These are phyloP conservation scores for Amylocystis lapponica DNA, from an alignment of 768 basidiomycete genomes.

Conservation along the genomic window DNA sequence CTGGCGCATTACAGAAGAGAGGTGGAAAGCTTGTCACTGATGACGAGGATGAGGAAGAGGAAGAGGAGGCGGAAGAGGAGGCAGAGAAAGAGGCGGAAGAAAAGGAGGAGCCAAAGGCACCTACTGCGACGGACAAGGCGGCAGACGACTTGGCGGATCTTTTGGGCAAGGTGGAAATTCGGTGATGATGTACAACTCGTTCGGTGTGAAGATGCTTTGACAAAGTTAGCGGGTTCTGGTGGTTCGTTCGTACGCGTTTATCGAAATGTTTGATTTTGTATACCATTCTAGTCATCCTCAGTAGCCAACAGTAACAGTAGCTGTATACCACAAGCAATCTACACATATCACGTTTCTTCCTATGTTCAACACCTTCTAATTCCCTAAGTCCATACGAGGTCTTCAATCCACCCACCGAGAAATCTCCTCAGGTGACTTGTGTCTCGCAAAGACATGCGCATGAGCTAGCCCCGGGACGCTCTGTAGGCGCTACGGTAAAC, in stretches of 20 bases:
- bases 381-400: not conserved
- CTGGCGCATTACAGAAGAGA: slow-evolving; percentile 50
- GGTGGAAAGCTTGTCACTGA: slow-evolving; percentile 61
- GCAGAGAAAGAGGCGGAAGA: slow-evolving; percentile 47
- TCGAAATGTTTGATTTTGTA: no score
- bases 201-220: no score
- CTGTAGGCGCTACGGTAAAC: slow-evolving; percentile 66
- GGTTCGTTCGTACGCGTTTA: no score
- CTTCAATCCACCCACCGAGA: slow-evolving; percentile 1
- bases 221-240: no score
- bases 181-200: slow-evolving; percentile 8
- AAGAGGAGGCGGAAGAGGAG: slow-evolving; percentile 53
- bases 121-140: slow-evolving; percentile 18
- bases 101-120: slow-evolving; percentile 29
- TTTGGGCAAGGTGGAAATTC: slow-evolving; percentile 52
- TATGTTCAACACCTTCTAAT: not conserved
- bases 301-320: no score
- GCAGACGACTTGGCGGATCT: slow-evolving; percentile 61
- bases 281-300: no score
- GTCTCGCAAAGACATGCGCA: slow-evolving; percentile 79
- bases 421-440: slow-evolving; percentile 31
- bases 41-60: slow-evolving; percentile 83
- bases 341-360: not conserved
- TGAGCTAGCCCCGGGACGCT: slow-evolving; percentile 79
- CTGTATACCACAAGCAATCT: slow-evolving; percentile 1